Evolutionary conservation across 805 yeast species (phyloP), one percentile per base, ranked within the genome.

Genomic region (Cephaloascus fragrans): DNA sequence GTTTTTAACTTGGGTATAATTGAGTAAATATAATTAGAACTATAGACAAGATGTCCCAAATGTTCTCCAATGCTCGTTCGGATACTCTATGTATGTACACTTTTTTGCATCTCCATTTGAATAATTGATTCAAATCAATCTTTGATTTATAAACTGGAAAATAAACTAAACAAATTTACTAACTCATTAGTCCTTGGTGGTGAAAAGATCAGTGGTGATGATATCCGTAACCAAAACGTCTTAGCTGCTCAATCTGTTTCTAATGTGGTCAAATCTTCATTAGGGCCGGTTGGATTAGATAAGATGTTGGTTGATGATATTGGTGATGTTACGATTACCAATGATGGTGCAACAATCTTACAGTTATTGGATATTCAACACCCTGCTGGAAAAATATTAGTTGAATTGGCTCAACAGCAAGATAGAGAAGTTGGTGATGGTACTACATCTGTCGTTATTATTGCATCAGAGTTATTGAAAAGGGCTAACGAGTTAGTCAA

Each of bases 351-450:
- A 43, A 93, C 98, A 3, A 93, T 93, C 52, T 69, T 93, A 46
- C 74, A 87, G 8, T 64, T 94, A 39, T 69, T 93, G 47, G 98
- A 93, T 57, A 97, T 93, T 38, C 96, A 93, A 63, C 98, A 93
- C 60, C 99, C 99, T 28, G 98, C 98, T 1, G 98, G 97, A 15
- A 90, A 88, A 65, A 93, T 93, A 51, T 69, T 93, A 42, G 98
- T 93, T 37, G 97, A 93, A 56, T 73, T 93, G 55, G 98, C 98
- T 2, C 96, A 93, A 61, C 97, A 93, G 61, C 99, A 93, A 67
- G 99, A 93, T 61, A 77, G 96, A 53, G 99, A 93, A 64, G 96
- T 93, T 39, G 98, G 97, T 44, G 97, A 89, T 56, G 97, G 97
- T 50, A 89, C 99, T 34, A 93, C 99, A 0, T 84, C 96, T 14